Conservation (phyloP, 2,329 filamentous ascomycete genomes). For the Colletotrichum sp. region DNA sequence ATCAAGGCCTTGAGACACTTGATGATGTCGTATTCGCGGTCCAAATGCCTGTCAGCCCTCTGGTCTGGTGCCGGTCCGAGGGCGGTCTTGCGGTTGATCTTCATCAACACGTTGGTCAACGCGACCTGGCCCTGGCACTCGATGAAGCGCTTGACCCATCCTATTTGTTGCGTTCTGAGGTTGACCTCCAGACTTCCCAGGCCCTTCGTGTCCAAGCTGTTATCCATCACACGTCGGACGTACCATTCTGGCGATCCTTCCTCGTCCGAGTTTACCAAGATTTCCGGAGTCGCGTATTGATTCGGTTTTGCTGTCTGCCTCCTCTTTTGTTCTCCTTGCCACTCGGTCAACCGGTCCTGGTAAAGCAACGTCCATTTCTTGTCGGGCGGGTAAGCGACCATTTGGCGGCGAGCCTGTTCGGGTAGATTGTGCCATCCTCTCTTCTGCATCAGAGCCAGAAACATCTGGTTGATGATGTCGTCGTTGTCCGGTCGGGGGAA, state of each 20-base stretch:
- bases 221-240: slow-evolving; percentile 95
- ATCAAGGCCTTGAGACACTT: slow-evolving; percentile 97
- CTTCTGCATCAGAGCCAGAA: slow-evolving; percentile 94
- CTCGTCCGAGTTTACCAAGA: slow-evolving; percentile 83
- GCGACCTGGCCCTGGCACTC: slow-evolving; percentile 98
- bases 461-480: slow-evolving; percentile 86
- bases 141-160: slow-evolving; percentile 95
- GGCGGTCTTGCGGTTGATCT: slow-evolving; percentile 88
- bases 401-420: slow-evolving; percentile 91
- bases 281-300: slow-evolving; percentile 70
- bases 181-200: slow-evolving; percentile 94
- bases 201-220: slow-evolving; percentile 88
- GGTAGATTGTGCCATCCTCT: slow-evolving; percentile 97
- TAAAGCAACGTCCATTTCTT: slow-evolving; percentile 99
- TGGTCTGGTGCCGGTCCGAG: slow-evolving; percentile 67
- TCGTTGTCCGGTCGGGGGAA: slow-evolving; percentile 81
- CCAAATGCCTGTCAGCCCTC: slow-evolving; percentile 76
- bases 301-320: slow-evolving; percentile 71
- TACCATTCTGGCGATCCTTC: slow-evolving; percentile 99
- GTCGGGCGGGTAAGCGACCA: slow-evolving; percentile 90
- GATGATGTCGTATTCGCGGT: slow-evolving; percentile 94
- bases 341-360: slow-evolving; percentile 91
- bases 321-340: slow-evolving; percentile 92
- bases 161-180: slow-evolving; percentile 93
- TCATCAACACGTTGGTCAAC: slow-evolving; percentile 88